A percentile compares a stretch with the other conserved stretches of the same genome.
Conservation (phyloP, 2,329 filamentous ascomycete species). For the Neofusicoccum umdonicola region DNA sequence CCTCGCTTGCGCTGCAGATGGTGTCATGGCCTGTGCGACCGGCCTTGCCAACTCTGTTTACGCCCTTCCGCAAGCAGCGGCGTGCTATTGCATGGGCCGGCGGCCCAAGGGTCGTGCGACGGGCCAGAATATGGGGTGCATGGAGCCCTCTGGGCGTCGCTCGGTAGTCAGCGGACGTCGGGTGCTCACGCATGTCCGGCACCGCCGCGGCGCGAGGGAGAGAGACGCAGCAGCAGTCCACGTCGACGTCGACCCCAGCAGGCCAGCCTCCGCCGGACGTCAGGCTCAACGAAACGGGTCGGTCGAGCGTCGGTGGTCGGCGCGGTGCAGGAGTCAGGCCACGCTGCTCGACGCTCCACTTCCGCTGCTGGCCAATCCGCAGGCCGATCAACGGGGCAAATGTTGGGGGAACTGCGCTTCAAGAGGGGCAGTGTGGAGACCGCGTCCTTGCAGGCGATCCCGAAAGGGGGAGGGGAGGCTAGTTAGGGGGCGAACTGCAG, state of each 20-base stretch:
- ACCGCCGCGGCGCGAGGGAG: no score
- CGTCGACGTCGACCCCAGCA: background rate
- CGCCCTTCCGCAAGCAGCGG: background rate
- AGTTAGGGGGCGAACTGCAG: no score
- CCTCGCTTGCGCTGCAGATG: background rate
- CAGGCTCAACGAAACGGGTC: background rate
- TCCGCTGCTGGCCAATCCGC: background rate
- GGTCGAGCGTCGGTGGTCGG: constrained; percentile 2
- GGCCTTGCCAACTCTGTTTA: background rate
- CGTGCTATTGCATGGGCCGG: background rate
- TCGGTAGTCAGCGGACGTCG: no score
- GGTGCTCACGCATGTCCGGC: no score
- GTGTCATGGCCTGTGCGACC: background rate
- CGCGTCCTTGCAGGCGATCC: constrained; percentile 2
- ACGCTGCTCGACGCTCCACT: background rate
- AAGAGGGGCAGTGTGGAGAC: constrained; percentile 4
- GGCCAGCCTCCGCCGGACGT: background rate
- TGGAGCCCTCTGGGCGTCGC: background rate
- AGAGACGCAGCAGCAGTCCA: background rate
- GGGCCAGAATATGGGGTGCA: constrained; percentile 12
- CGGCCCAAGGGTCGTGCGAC: background rate
- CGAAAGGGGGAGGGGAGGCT: background rate
- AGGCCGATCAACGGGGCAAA: constrained; percentile 10
- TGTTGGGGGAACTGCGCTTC: constrained; percentile 3
- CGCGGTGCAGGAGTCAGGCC: constrained; percentile 7